Evolutionary conservation across 352 stramenopile genomes (phyloP).

Genomic region (Phytophthora tentaculata): DNA sequence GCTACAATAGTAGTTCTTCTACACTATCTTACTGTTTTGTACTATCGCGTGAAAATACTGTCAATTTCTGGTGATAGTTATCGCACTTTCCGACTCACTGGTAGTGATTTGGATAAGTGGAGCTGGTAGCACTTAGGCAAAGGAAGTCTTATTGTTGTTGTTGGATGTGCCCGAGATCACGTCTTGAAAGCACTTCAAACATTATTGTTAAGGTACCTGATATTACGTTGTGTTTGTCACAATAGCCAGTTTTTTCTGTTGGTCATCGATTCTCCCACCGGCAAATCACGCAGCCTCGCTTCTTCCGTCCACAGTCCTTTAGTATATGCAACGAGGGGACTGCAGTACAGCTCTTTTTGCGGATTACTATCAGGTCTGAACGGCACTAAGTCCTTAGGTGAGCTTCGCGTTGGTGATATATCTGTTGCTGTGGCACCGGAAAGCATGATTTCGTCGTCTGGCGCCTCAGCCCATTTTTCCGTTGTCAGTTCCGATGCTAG

Average conservation of each 20-base stretch:
- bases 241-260: conserved; percentile 34
- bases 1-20: too few relatives aligned
- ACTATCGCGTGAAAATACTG: too few relatives aligned
- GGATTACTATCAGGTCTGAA: background rate
- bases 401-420: background rate
- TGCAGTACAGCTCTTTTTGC: conserved; percentile 9
- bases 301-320: conserved; percentile 9
- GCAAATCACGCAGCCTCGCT: conserved; percentile 25
- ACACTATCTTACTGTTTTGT: too few relatives aligned
- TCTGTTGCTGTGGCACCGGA: background rate
- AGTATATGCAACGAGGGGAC: conserved; percentile 2
- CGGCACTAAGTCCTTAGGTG: background rate
- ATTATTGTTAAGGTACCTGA: too few relatives aligned
- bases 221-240: conserved; percentile 23
- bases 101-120: too few relatives aligned
- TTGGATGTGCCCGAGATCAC: too few relatives aligned
- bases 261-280: conserved; percentile 25
- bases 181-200: too few relatives aligned
- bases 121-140: too few relatives aligned
- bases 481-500: conserved; percentile 16
- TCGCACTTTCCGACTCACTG: too few relatives aligned
- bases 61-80: too few relatives aligned
- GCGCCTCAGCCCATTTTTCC: conserved; percentile 10
- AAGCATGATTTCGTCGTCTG: too few relatives aligned
- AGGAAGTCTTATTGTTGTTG: too few relatives aligned